Evolutionary conservation across 2,329 filamentous ascomycete genomes (phyloP), one percentile per base, ranked within the genome.

Genomic region (Macrophomina tecta): DNA sequence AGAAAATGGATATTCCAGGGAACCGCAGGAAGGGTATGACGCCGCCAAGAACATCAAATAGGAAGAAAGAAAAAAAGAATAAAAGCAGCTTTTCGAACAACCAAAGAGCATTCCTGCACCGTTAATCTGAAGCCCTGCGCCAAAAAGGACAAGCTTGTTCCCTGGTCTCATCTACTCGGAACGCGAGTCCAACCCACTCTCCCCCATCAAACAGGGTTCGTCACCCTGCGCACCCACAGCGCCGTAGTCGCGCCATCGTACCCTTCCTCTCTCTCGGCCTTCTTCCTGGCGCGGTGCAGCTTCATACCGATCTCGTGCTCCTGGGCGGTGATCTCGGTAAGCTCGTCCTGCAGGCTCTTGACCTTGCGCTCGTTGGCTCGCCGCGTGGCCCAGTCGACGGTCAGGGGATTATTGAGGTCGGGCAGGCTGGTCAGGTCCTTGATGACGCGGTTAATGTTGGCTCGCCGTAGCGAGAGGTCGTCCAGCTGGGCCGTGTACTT

Each of bases 291-390:
- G 18, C 79, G 71, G 72, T 80, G 78, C 68, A 81, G 67, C 70
- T 73, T 78, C 66, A 81, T 66, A 4, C 79, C 79, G 6, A 80
- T 71, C 51, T 80, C 79, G 68, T 81, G 77, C 67, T 80, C 78
- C 68, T 77, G 74, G 0, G 70, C 66, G 69, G 71, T 73, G 46
- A 81, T 75, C 66, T 80, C 77, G 14, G 72, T 72, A 67, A 80
- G 65, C 70, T 80, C 78, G n/a, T 74, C 73, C 66, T 76, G 74
- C 66, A 79, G 75, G 28, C 70, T 72, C 66, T 76, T 76, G 70
- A 78, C 75, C 56, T 73, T 70, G 68, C 72, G 71, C 65, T 80
- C 78, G 4, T 73, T 73, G 52, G 77, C 66, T 14, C 78, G 64
- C 66, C 74, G 74, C 28, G 72, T 72, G 65, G 73, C 74, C 53